Evolutionary conservation across 2,329 filamentous ascomycete species (phyloP), one percentile per base, ranked within the genome.

Genomic region (Aspergillus costaricaensis): DNA sequence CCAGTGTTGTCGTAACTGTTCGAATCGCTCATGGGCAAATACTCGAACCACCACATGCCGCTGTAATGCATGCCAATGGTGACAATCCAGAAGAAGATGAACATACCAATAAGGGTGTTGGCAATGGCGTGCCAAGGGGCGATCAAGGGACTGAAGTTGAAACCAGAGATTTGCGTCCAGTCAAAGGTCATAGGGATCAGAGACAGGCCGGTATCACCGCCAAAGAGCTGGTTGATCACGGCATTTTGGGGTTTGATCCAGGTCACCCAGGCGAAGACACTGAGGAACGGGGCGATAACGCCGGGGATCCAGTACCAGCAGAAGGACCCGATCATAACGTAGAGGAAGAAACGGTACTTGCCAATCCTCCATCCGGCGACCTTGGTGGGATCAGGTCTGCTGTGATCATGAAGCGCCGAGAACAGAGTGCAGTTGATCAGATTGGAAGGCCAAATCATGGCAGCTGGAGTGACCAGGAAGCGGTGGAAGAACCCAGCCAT

Each of bases 381-480:
- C 84, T 83, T 81, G 25, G 76, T 76, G 64, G 86, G 83, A 62
- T 87, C 81, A 0, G 83, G 80, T 25, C 77, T 72, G 12, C 79
- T 79, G 65, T 84, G 83, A 65, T 91, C 89, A 69, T 92, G 89
- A 80, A 92, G 87, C 62, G 88, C 87, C 66, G 88, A 88, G 79
- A 91, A 88, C 38, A 91, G 76, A 0, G 87, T 85, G 7, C 88
- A 84, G 5, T 85, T 84, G 55, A 89, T 87, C 23, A 92, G 79
- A 53, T 86, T 89, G 2, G 80, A 82, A 0, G 89, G 89, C 88
- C 89, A 91, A 60, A 91, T 90, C 87, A 91, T 90, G 9, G 88
- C 85, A 0, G 88, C 86, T 4, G 77, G 77, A 21, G 69, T 67
- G 23, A 80, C 77, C 15, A 90, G 72, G 67, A 88, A 89, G 63